Conservation (phyloP, 306 rosid species). For the Myrica gale region DNA sequence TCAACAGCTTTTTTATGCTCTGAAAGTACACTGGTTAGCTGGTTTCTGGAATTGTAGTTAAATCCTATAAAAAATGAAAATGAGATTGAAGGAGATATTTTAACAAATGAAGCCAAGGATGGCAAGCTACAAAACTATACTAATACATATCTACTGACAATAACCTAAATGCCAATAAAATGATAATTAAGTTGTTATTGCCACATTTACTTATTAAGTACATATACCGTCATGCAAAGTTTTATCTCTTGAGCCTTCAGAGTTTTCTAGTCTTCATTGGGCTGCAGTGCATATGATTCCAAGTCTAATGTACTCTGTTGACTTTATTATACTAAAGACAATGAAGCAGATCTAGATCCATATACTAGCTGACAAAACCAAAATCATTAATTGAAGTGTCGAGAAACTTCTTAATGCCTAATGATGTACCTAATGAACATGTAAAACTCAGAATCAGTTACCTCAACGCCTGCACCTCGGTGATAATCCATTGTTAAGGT, state of each 20-base stretch:
- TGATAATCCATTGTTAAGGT: slow-evolving; percentile 95
- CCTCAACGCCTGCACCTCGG: slow-evolving; percentile 97
- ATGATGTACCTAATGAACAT: slow-evolving; percentile 4
- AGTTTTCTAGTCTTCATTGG: neutral
- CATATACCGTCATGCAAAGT: neutral
- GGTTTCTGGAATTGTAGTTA: neutral
- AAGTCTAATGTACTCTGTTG: neutral
- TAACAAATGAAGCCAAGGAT: neutral
- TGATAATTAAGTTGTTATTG: neutral
- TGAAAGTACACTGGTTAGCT: neutral
- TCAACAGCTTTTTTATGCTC: too few species aligned
- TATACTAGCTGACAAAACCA: neutral
- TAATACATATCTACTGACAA: neutral
- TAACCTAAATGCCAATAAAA: neutral
- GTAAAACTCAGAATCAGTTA: slow-evolving; percentile 26
- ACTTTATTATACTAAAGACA: neutral
- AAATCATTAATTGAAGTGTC: neutral
- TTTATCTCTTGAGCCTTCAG: neutral
- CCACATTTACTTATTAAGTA: neutral
- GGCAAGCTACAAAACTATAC: neutral
- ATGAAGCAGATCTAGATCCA: neutral
- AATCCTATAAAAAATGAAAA: neutral
- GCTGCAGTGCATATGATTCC: neutral
- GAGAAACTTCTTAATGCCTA: neutral
- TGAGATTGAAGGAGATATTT: neutral